Base-by-base conservation (phyloP, 805 yeast genomes). In the Brettanomyces nanus region DNA sequence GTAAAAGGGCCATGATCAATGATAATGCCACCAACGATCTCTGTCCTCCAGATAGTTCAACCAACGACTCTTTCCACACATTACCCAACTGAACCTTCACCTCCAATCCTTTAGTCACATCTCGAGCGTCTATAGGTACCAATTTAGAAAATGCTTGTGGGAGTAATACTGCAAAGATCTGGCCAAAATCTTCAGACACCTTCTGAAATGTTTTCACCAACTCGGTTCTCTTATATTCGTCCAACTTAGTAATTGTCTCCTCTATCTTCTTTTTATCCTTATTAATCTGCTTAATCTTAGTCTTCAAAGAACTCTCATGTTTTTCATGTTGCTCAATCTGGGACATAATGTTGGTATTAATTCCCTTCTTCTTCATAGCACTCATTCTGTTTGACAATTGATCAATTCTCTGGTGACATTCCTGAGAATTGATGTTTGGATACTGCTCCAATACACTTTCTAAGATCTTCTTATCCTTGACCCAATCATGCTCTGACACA, bases 31-130 rank as follows among this genome's bases (percentile, higher is more conserved):
- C 85, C 45, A 94, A 72, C 1, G 97, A 92, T 48, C 97, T 65
- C 59, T 92, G 99, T 15, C 99, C 99, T 40, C 99, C 99, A 5
- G 95, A 85, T 32, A 92, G 68, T 61, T 92, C 99, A 9, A 87
- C 94, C 43, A 92, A 69, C 52, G 95, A 83, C 49, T 89, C 95
- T 55, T 90, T 92, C 98, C 98, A 92, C 4, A 90, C 85, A 32
- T 73, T 77, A 3, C 98, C 98, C 13, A 92, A 65, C 54, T 84
- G 78, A 1, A 92, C 97, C 52, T 78, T 81, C 19, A 92, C 92
- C 53, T 85, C 95, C 13, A 92, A 66, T 15, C 99, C 99, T 47
- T 82, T 75, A 1, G 95, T 84, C 7, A 92, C 83, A 52, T 85
- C 94, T 50, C 72, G 71, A n/a, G 75, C 74, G 46, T 86, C 85